Evolutionary conservation across 2,329 filamentous ascomycete genomes (phyloP).

Genomic region (Cercospora zeina): DNA sequence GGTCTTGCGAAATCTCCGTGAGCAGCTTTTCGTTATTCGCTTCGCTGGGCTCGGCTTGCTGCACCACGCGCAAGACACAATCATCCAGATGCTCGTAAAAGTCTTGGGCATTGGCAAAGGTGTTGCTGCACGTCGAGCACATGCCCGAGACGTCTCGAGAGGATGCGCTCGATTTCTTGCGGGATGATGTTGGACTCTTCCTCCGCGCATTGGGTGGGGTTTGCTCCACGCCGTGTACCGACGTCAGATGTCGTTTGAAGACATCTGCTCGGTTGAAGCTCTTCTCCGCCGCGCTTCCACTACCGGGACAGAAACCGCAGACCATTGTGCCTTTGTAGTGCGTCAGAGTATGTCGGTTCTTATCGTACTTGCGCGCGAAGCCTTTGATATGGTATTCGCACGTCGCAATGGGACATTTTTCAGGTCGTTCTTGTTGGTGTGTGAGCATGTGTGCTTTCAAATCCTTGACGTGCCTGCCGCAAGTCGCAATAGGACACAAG

Average conservation of each 20-base stretch:
- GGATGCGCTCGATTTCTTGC: constrained; percentile 69
- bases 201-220: constrained; percentile 88
- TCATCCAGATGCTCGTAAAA: constrained; percentile 94
- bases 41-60: constrained; percentile 59
- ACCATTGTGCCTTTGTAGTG: constrained; percentile 99
- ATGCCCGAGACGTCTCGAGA: constrained; percentile 76
- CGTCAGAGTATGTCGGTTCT: constrained; percentile 89
- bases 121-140: constrained; percentile 86
- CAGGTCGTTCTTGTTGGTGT: constrained; percentile 83
- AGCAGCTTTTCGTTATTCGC: constrained; percentile 59
- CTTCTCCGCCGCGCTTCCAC: constrained; percentile 86
- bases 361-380: constrained; percentile 94
- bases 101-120: constrained; percentile 84
- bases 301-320: constrained; percentile 89
- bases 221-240: constrained; percentile 89
- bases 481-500: constrained; percentile 79
- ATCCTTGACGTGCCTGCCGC: constrained; percentile 84
- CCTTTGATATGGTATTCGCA: constrained; percentile 93
- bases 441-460: constrained; percentile 93
- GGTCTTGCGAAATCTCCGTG: constrained; percentile 60
- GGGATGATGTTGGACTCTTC: constrained; percentile 55
- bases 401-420: constrained; percentile 89
- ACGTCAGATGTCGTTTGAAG: constrained; percentile 90
- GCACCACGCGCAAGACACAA: constrained; percentile 64
- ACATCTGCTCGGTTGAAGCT: constrained; percentile 94